Evolutionary conservation across 2,329 filamentous ascomycete species (phyloP).

Genomic region (Fusarium sp.): DNA sequence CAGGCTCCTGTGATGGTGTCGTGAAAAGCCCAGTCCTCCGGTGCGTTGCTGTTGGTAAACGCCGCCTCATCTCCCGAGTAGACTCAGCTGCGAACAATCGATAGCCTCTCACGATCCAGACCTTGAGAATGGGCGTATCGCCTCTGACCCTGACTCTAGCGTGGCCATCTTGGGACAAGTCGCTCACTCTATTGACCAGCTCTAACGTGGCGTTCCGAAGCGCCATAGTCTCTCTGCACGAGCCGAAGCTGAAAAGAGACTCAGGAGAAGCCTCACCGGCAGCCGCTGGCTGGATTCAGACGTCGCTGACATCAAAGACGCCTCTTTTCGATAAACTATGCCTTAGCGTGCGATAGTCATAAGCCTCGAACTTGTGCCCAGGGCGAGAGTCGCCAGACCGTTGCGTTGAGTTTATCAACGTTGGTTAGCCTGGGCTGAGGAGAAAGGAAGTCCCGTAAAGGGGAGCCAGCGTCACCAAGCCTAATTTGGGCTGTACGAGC

Average conservation of each 20-base stretch:
- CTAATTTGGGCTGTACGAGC: not conserved
- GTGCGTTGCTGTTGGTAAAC: not conserved
- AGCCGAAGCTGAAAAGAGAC: not conserved
- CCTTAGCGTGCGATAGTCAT: not conserved
- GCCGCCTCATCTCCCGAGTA: not conserved
- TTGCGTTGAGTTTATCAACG: not conserved
- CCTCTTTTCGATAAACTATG: not conserved
- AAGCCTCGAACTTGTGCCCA: not conserved
- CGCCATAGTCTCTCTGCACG: not conserved
- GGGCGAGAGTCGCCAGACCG: not conserved
- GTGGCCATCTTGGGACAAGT: not conserved
- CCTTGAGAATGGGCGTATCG: not conserved
- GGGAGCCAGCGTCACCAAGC: not conserved
- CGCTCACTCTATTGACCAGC: not conserved
- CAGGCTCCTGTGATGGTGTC: not conserved
- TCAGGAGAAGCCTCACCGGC: not conserved
- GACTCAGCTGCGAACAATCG: not conserved
- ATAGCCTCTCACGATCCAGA: not conserved
- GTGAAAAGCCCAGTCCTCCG: not conserved
- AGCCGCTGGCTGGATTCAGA: not conserved
- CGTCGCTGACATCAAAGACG: not conserved
- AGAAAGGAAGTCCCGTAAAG: not conserved
- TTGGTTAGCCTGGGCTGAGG: not conserved
- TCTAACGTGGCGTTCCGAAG: not conserved
- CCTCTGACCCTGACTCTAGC: not conserved